A percentile compares a stretch with the other conserved stretches of the same genome.
Evolutionary conservation across 441 rosid species (phyloP).

Genomic region (Bocquillonia castaneifolia): DNA sequence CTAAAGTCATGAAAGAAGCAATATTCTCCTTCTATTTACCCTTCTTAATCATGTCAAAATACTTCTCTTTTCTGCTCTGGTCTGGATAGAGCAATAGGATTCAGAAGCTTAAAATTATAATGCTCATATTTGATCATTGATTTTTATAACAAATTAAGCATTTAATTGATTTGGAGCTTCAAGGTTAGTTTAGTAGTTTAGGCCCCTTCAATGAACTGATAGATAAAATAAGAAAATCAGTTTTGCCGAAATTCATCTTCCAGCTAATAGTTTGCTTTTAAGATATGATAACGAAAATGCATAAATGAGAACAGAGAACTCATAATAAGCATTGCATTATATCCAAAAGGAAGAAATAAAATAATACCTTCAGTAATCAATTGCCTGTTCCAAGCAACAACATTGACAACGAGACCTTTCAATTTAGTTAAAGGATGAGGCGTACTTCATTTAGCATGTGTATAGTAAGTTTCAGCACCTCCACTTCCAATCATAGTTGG

Average conservation of each 20-base stretch:
- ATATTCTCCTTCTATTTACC: slow-evolving; percentile 98
- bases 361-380: slow-evolving; percentile 82
- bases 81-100: slow-evolving; percentile 45
- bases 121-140: slow-evolving; percentile 7
- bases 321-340: neutral
- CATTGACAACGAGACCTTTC: slow-evolving; percentile 79
- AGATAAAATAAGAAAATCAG: neutral
- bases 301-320: slow-evolving; percentile 11
- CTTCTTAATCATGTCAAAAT: slow-evolving; percentile 62
- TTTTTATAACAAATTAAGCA: slow-evolving; percentile 13
- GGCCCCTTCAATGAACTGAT: neutral
- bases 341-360: neutral
- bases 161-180: neutral
- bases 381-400: slow-evolving; percentile 96
- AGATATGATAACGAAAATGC: neutral
- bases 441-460: slow-evolving; percentile 93
- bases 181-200: neutral
- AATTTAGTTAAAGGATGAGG: slow-evolving; percentile 72
- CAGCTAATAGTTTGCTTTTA: neutral
- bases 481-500: slow-evolving; percentile 81
- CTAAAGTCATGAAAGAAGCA: slow-evolving; percentile 91
- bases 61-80: slow-evolving; percentile 70
- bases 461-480: slow-evolving; percentile 84
- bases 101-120: slow-evolving; percentile 20
- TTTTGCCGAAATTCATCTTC: slow-evolving; percentile 7